phyloP scores from a whole-genome alignment of 306 rosid species.

The Boehmeria nivea region DNA sequence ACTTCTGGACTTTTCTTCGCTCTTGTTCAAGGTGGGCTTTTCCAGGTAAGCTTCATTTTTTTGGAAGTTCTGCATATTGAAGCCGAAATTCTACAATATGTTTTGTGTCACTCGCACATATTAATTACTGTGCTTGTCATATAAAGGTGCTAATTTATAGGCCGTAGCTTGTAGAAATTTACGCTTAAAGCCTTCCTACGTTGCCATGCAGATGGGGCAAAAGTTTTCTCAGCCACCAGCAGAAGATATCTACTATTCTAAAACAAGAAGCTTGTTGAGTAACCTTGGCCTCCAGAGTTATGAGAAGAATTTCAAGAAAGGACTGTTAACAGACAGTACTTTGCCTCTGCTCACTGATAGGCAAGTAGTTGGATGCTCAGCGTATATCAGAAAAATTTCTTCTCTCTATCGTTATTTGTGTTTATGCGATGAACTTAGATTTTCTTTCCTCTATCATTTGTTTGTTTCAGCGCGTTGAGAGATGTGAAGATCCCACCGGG shows the following conservation, averaged over 20 bases:
- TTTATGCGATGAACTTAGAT: background rate
- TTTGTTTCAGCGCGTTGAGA: conserved; percentile 77
- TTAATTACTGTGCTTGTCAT: too few relatives aligned
- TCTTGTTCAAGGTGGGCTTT: conserved; percentile 92
- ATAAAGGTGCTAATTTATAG: background rate
- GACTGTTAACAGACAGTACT: conserved; percentile 71
- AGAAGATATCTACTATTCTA: conserved; percentile 59
- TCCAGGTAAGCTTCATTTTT: conserved; percentile 55
- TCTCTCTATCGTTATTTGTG: background rate
- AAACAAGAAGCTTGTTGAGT: conserved; percentile 70
- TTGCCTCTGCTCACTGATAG: conserved; percentile 93
- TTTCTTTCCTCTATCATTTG: conserved; percentile 1
- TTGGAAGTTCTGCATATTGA: too few relatives aligned
- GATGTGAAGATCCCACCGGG: conserved; percentile 94
- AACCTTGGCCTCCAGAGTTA: conserved; percentile 84
- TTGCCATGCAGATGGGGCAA: conserved; percentile 61
- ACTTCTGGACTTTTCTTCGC: conserved; percentile 95
- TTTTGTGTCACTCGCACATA: too few relatives aligned
- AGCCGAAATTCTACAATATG: too few relatives aligned
- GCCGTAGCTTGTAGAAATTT: background rate
- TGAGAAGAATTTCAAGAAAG: conserved; percentile 89
- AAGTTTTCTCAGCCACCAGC: conserved; percentile 70
- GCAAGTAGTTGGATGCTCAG: conserved; percentile 43
- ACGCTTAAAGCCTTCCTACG: background rate
- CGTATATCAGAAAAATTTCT: too few relatives aligned